These are phyloP conservation scores for Ceratocystis lukuohia DNA, from an alignment of 2,329 filamentous ascomycete species.

Conservation along the genomic window DNA sequence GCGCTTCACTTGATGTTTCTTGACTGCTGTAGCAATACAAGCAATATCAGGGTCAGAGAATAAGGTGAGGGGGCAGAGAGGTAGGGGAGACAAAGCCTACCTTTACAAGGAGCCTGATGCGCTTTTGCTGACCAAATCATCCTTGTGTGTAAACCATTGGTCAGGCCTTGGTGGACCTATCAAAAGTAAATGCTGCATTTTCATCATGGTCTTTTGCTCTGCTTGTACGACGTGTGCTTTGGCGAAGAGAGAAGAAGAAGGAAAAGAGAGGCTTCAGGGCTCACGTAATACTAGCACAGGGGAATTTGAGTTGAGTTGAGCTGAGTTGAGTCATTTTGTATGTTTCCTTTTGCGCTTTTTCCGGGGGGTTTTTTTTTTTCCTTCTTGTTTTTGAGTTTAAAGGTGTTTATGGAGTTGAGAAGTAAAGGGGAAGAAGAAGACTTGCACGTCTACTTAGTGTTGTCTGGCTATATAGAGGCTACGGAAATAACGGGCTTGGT, in stretches of 20 bases:
- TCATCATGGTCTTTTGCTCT: not conserved
- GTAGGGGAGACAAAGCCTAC: not conserved
- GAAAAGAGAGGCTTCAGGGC: not conserved
- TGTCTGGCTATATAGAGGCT: not conserved
- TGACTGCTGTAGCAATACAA: not conserved
- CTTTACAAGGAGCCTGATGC: not conserved
- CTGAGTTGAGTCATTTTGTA: not conserved
- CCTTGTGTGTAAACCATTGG: not conserved
- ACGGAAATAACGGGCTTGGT: not conserved
- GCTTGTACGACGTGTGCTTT: not conserved
- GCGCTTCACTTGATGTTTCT: not conserved
- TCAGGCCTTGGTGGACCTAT: not conserved
- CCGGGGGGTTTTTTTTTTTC: not conserved
- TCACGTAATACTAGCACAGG: not conserved
- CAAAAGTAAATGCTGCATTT: not conserved
- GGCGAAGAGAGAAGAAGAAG: not conserved
- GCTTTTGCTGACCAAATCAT: not conserved
- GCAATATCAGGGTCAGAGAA: not conserved
- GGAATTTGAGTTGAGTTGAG: not conserved
- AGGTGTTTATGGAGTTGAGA: conserved; percentile 5
- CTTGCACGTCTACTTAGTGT: not conserved
- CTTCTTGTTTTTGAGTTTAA: not conserved
- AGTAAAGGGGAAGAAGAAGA: not conserved
- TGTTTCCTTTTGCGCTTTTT: not conserved
- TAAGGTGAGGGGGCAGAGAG: not conserved